These are phyloP conservation scores for Rhodocollybia butyracea DNA, from an alignment of 768 basidiomycete genomes.

Conservation along the genomic window DNA sequence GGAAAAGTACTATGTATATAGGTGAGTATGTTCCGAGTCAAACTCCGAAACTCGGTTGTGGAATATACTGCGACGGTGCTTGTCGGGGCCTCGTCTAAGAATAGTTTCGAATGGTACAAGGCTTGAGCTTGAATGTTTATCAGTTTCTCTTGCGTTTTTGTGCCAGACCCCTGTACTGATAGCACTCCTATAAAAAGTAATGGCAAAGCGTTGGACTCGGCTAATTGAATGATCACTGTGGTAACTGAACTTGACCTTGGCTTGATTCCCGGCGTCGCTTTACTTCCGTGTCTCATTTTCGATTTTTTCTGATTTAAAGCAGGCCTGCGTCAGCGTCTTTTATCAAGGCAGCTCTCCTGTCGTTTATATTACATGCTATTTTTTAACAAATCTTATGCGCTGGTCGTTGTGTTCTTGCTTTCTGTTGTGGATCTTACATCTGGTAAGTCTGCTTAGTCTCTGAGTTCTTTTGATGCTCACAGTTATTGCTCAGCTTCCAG, in stretches of 20 bases:
- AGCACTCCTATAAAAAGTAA: background rate
- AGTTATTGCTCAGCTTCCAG: constrained; percentile 37
- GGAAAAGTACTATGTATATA: too few species aligned
- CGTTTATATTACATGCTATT: background rate
- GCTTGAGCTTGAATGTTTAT: too few species aligned
- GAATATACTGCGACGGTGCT: too few species aligned
- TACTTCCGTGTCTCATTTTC: background rate
- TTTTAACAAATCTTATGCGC: constrained; percentile 4
- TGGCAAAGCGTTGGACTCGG: background rate
- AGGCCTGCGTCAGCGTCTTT: too few species aligned
- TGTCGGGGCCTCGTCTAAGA: too few species aligned
- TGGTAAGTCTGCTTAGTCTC: background rate
- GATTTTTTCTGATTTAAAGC: too few species aligned
- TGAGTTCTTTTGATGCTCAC: background rate
- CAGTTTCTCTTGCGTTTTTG: too few species aligned
- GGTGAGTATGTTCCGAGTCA: too few species aligned
- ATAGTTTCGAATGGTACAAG: too few species aligned
- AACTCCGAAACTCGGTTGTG: too few species aligned
- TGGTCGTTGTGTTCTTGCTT: constrained; percentile 8
- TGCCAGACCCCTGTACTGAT: too few species aligned
- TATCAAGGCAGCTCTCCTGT: background rate
- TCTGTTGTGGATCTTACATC: constrained; percentile 1
- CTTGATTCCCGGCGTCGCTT: background rate
- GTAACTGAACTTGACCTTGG: too few species aligned
- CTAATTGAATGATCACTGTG: background rate